Evolutionary conservation across 345 rosid species (phyloP), one percentile per base, ranked within the genome.

Genomic region (Arabidopsis arenosa): DNA sequence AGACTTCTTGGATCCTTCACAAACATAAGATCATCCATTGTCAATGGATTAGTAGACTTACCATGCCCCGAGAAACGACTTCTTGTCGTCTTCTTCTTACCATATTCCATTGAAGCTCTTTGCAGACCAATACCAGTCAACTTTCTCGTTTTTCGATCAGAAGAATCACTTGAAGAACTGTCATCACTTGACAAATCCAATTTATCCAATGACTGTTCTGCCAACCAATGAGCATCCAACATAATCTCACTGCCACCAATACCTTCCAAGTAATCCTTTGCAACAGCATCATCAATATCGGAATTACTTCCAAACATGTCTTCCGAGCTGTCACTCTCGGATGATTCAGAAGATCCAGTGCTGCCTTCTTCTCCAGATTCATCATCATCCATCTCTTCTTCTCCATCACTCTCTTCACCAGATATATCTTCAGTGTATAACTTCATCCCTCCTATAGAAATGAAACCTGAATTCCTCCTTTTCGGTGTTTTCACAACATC

Each of bases 251-350:
- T 84, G 47, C 96, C 98, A 65, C 98, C 97, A 73, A 95, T 84
- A 72, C 99, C 98, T 81, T 90, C 90, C 63, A 89, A 59, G 83
- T 93, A 95, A 85, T 93, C 99, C 76, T 83, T 81, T 9, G 89
- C 98, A 79, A 93, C 88, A 15, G 83, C 94, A 17, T 90, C 96
- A 78, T 89, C 94, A 68, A 95, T 80, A 64, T 85, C 94, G 0
- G 83, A 82, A 70, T 82, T 85, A 84, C 84, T 81, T 41, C 80
- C 89, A 54, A 76, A 87, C 45, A 53, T 58, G 51, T 75, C 73
- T 21, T 75, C 82, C 3, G 85, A 89, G 76, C 36, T 71, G 55
- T 80, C 89, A 69, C 85, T 83, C 66, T 77, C 92, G 68, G 82
- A 88, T 35, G 64, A 76, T 70, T 51, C 56, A 67, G 84, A 83